Base-by-base conservation (phyloP, 352 stramenopile species). In the Phytophthora pseudosyringae region DNA sequence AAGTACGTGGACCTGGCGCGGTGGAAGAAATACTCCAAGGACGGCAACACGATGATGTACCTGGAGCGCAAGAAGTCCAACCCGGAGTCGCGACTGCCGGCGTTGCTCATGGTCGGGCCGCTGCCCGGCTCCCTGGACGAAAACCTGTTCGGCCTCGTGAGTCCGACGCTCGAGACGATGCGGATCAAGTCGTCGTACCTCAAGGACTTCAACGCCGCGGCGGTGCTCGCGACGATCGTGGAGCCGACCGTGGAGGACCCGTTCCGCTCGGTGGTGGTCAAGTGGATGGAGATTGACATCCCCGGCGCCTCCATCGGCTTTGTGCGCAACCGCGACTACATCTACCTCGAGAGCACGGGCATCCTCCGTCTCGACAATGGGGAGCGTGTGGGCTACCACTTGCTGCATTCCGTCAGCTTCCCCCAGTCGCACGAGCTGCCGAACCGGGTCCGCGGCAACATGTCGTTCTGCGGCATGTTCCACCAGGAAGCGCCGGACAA, bases 381-480 rank as follows among this genome's bases (percentile, higher is more conserved):
- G 0, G 65, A 69, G 10, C 65, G 65, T 2, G 60, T 73, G 5
- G 65, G 65, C 4, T 73, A 73, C 41, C 65, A 73, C 5, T 49
- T 73, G 10, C n/a, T 73, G 15, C 65, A 73, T 47, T 69, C 65
- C 1, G 65, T 73, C 13, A 64, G 26, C 41, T 73, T 73, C 47
- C 59, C 65, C 38, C 65, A 73, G 52, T 62, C 65, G 2, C 64
- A 68, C 3, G 60, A 72, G 10, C 59, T 73, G 1, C 65, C 65
- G 8, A 52, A 60, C 32, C 63, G 67, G 10, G 36, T 73, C 3
- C 71, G 75, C 21, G 75, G 72, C 40, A 80, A 79, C 63, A 73
- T 81, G 41, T 83, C 75, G 6, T 71, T 81, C 45, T 81, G 71
- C 38, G 69, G 54, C 5, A 49, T 83, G 38, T 83, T 75, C 54